Conservation (phyloP, 257 asterid genomes). For the Prunella vulgaris region DNA sequence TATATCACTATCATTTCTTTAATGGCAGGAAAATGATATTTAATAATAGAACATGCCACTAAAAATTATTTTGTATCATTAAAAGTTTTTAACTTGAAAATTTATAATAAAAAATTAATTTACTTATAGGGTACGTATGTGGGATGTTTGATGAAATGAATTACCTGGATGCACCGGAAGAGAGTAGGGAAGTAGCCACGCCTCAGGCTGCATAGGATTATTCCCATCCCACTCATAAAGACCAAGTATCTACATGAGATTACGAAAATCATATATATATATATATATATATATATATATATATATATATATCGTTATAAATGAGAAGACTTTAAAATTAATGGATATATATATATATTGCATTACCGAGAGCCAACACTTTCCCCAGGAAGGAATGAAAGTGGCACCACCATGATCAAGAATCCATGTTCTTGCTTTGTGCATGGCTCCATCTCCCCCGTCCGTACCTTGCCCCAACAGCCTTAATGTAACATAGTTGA, state of each 20-base stretch:
- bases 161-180: constrained; percentile 88
- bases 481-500: constrained; percentile 53
- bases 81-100: too few species aligned
- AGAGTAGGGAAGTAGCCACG: constrained; percentile 68
- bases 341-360: too few species aligned
- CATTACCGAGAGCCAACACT: constrained; percentile 53
- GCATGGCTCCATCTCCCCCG: constrained; percentile 39
- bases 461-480: constrained; percentile 44
- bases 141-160: constrained; percentile 5
- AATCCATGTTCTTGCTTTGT: constrained; percentile 60
- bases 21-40: too few species aligned
- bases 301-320: too few species aligned
- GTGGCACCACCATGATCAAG: constrained; percentile 66
- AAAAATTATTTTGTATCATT: too few species aligned
- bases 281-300: too few species aligned
- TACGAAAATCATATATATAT: not conserved
- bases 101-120: too few species aligned
- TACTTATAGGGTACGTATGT: too few species aligned
- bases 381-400: constrained; percentile 71
- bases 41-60: too few species aligned
- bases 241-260: constrained; percentile 49
- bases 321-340: too few species aligned
- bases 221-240: constrained; percentile 72
- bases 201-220: constrained; percentile 75
- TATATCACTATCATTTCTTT: too few species aligned